Conservation (phyloP, 2,329 filamentous ascomycete species). For the Colletotrichum liriopes region DNA sequence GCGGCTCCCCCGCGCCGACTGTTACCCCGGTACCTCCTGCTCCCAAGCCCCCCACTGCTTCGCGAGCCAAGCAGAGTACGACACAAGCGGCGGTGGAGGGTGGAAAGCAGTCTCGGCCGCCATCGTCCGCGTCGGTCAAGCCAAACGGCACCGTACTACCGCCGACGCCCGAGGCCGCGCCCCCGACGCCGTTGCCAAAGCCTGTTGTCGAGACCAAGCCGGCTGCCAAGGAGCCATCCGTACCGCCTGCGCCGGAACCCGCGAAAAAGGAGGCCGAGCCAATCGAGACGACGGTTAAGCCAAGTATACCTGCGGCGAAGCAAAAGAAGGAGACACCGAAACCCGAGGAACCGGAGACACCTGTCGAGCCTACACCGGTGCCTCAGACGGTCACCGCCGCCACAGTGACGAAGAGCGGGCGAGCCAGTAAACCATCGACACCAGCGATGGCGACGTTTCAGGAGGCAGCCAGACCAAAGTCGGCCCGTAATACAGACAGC, state of each 20-base stretch:
- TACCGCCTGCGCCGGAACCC: slow-evolving; percentile 36
- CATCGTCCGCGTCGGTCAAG: slow-evolving; percentile 73
- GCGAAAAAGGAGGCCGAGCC: slow-evolving; percentile 48
- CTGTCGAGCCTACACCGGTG: slow-evolving; percentile 59
- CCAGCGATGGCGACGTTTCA: slow-evolving; percentile 73
- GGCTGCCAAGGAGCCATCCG: slow-evolving; percentile 47
- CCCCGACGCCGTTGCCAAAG: slow-evolving; percentile 39
- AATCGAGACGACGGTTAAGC: slow-evolving; percentile 46
- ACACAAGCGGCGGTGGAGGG: slow-evolving; percentile 73
- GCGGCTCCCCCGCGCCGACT: slow-evolving; percentile 73
- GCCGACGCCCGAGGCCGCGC: slow-evolving; percentile 55
- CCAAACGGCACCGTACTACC: slow-evolving; percentile 64
- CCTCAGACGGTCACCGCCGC: slow-evolving; percentile 56
- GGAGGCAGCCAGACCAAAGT: slow-evolving; percentile 69
- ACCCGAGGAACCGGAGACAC: slow-evolving; percentile 52
- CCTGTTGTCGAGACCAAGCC: slow-evolving; percentile 22
- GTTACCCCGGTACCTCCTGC: slow-evolving; percentile 23
- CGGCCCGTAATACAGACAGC: slow-evolving; percentile 64
- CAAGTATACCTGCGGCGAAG: slow-evolving; percentile 48
- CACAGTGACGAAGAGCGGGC: slow-evolving; percentile 74
- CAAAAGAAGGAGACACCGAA: slow-evolving; percentile 62
- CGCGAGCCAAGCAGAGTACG: slow-evolving; percentile 83
- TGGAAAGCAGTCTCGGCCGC: slow-evolving; percentile 65
- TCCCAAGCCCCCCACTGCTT: slow-evolving; percentile 65
- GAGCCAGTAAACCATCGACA: slow-evolving; percentile 78